phyloP scores from a whole-genome alignment of 768 basidiomycete genomes.

The Tulasnella sp. region DNA sequence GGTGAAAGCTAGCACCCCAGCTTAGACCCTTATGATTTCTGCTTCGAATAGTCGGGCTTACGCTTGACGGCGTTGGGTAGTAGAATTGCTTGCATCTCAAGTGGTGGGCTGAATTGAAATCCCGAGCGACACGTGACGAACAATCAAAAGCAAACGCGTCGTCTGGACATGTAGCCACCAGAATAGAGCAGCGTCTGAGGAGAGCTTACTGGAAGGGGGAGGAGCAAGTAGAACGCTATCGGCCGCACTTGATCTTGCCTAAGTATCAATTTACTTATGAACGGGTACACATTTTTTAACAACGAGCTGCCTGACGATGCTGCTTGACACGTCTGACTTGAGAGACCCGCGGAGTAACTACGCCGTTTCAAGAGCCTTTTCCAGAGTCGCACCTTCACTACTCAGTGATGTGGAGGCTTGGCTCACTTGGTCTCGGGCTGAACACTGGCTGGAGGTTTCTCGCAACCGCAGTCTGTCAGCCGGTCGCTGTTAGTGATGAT shows the following conservation, averaged over 20 bases:
- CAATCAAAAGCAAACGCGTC: not conserved
- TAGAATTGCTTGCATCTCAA: conserved; percentile 54
- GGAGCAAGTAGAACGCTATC: too few relatives aligned
- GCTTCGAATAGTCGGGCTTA: conserved; percentile 19
- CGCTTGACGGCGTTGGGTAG: conserved; percentile 45
- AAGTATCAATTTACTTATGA: not conserved
- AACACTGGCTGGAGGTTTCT: not conserved
- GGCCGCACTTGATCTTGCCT: not conserved
- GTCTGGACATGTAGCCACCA: too few relatives aligned
- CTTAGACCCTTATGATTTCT: not conserved
- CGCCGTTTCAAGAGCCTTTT: not conserved
- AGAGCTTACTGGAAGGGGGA: not conserved
- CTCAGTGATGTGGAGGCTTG: not conserved
- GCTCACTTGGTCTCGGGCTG: not conserved
- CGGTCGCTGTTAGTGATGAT: not conserved
- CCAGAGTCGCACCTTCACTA: not conserved
- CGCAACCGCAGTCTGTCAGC: not conserved
- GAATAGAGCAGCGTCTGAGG: not conserved
- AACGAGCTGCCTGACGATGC: not conserved
- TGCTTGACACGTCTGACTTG: not conserved
- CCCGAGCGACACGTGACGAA: not conserved
- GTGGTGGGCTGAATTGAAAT: not conserved
- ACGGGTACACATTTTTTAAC: not conserved
- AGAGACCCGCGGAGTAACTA: not conserved
- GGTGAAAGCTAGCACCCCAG: conserved; percentile 45